These are phyloP conservation scores for Candida maesae DNA, from an alignment of 805 yeast genomes.

Conservation along the genomic window DNA sequence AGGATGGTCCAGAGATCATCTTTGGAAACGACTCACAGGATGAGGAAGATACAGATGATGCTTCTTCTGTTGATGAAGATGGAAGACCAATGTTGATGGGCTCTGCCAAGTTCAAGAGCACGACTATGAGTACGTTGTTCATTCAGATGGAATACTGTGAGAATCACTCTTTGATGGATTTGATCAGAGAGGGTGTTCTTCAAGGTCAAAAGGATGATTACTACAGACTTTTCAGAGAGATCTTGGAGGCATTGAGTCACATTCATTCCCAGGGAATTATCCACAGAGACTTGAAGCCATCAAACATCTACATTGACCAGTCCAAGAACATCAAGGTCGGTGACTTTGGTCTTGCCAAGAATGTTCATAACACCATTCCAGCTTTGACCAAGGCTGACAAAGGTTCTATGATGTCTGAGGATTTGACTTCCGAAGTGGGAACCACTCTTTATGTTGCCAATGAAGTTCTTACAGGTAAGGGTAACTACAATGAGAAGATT, in stretches of 20 bases:
- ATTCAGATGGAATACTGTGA: slow-evolving; percentile 99
- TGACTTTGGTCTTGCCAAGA: slow-evolving; percentile 95
- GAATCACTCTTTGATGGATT: slow-evolving; percentile 80
- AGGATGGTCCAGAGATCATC: slow-evolving; percentile 49
- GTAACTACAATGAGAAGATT: slow-evolving; percentile 85
- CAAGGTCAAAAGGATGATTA: slow-evolving; percentile 71
- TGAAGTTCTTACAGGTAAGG: slow-evolving; percentile 73
- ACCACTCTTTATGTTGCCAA: slow-evolving; percentile 90
- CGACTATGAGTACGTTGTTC: slow-evolving; percentile 65
- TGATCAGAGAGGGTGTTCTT: slow-evolving; percentile 72
- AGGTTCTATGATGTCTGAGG: slow-evolving; percentile 43
- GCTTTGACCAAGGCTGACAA: slow-evolving; percentile 26
- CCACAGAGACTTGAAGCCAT: slow-evolving; percentile 93
- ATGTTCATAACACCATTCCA: slow-evolving; percentile 52
- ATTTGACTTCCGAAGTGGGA: slow-evolving; percentile 89
- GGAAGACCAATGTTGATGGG: slow-evolving; percentile 13
- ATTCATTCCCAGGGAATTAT: slow-evolving; percentile 93
- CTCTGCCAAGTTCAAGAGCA: slow-evolving; percentile 21
- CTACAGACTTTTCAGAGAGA: slow-evolving; percentile 86
- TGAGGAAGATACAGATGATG: slow-evolving; percentile 24
- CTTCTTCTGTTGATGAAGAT: slow-evolving; percentile 17
- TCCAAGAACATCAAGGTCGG: slow-evolving; percentile 89
- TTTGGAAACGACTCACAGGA: slow-evolving; percentile 40
- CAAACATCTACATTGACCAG: slow-evolving; percentile 91
- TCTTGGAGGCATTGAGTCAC: slow-evolving; percentile 83